Evolutionary conservation across 78 protist species (phyloP), one percentile per base, ranked within the genome.

Genomic region (Cavenderia fasciculata): DNA sequence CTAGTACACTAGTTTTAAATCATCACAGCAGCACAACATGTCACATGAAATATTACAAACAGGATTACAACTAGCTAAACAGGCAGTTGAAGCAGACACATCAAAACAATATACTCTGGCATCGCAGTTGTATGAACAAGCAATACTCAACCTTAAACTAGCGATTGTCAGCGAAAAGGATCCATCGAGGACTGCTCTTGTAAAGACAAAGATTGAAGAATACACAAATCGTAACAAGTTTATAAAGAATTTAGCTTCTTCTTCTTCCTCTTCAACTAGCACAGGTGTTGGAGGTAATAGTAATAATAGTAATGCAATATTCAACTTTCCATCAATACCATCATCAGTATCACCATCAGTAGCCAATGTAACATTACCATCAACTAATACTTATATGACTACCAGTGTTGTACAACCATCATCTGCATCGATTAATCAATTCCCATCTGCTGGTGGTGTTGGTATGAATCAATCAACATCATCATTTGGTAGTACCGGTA

Each of bases 51-150:
- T 68, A 68, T 41, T 82, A 66, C 78, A 65, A 44, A 68, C 78
- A 3, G 90, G 90, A 36, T 82, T 82, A 69, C 54, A 49, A 46
- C 29, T 82, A 19, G 73, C 65, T 10, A 82, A 68, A 56, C 68
- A 76, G 31, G 90, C 90, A 27, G 75, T 82, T n/a, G 90, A 82
- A 6, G 90, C 90, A 14, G 90, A 82, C 56, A 41, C 47, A 59
- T 31, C n/a, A 25, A 82, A 82, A 44, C 65, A 69, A 16, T 82
- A 82, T 68, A 25, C 72, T 4, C 29, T 68, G 4, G 90, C 90
- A 44, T 40, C 70, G 19, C 65, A 68, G 21, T 33, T 82, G 7
- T 82, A 82, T 82, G 90, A 82, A 8, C 90, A 82, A 31, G 90
- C 90, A 2, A 40, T 82, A 8, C 49, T 82, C 10, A 82, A 82